Base-by-base conservation (phyloP, 768 basidiomycete genomes). In the Boletus barrowsii region DNA sequence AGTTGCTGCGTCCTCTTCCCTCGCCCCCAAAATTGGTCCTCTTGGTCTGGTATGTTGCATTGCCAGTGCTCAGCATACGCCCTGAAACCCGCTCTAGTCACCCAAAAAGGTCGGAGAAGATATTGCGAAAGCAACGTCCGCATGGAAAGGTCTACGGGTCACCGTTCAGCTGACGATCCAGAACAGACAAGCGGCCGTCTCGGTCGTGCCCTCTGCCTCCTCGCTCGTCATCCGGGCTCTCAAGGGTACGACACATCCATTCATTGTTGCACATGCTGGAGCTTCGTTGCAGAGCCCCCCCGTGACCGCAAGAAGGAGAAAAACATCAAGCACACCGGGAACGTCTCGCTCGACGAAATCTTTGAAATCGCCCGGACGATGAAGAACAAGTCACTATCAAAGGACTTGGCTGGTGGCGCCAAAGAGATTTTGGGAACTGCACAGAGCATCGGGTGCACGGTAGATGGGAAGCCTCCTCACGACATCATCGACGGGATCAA, bases 21-120 rank as follows among this genome's bases (percentile, higher is more conserved):
- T 99, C 59, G 97, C 97, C 48, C 97, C 97, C 57, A 99, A 99
- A 86, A 98, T 99, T 73, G 97, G 97, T 85, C 97, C 97, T 79
- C 87, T 99, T 62, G 96, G 96, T 90, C 80, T 99, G 72, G 96
- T 98, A 72, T 68, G 94, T 76, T 3, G 4, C 32, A 43, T 42
- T 24, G 1, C 36, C 32, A 7, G 3, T 24, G 11, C 22, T 24
- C 44, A 39, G 15, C 1, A 35, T 36, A 39, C 51, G 32, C 54
- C 32, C 61, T 69, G 53, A 70, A 33, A 35, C 37, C 2, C 5
- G 22, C 22, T 53, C 47, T 64, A 98, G 97, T 98, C 97, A 55
- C 97, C 97, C 65, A 99, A 99, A 82, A 98, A 98, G 81, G 97
- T 99, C 76, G 97, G 97, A 77, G 97, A 99, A 92, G 97, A 99